Percentiles rank a stretch among this genome's conserved stretches.
Conservation (phyloP, 2,329 filamentous ascomycete genomes). For the Curvularia sp. region DNA sequence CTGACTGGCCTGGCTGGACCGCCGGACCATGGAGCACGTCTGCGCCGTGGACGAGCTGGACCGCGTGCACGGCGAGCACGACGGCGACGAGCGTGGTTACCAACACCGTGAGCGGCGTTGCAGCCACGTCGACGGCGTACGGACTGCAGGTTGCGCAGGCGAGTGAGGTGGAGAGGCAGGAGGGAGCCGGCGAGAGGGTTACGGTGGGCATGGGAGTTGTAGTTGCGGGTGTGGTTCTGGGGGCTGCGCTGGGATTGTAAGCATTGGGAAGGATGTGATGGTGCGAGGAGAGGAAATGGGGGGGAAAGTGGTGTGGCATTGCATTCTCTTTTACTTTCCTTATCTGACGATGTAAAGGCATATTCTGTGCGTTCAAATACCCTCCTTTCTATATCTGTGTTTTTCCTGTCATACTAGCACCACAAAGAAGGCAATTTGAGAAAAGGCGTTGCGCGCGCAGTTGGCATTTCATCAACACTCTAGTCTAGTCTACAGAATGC, state of each 20-base stretch:
- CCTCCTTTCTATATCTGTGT: neutral
- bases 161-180: slow-evolving; percentile 10
- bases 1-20: slow-evolving; percentile 50
- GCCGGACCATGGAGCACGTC: slow-evolving; percentile 43
- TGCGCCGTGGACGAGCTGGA: slow-evolving; percentile 49
- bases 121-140: slow-evolving; percentile 35
- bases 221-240: slow-evolving; percentile 33
- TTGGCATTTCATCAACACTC: neutral
- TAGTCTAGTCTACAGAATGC: slow-evolving; percentile 36
- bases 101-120: slow-evolving; percentile 34
- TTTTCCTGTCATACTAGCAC: neutral
- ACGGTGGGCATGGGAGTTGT: slow-evolving; percentile 30
- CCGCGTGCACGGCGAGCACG: slow-evolving; percentile 41
- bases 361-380: neutral
- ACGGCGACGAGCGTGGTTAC: slow-evolving; percentile 43
- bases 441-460: neutral
- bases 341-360: neutral
- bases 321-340: neutral
- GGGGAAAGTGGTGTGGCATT: neutral
- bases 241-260: slow-evolving; percentile 33
- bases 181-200: slow-evolving; percentile 17
- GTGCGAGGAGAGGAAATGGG: neutral
- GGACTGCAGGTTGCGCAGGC: slow-evolving; percentile 46
- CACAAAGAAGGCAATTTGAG: neutral
- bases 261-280: neutral